Conservation (phyloP, 2,329 filamentous ascomycete species). For the Penicillium sp. region DNA sequence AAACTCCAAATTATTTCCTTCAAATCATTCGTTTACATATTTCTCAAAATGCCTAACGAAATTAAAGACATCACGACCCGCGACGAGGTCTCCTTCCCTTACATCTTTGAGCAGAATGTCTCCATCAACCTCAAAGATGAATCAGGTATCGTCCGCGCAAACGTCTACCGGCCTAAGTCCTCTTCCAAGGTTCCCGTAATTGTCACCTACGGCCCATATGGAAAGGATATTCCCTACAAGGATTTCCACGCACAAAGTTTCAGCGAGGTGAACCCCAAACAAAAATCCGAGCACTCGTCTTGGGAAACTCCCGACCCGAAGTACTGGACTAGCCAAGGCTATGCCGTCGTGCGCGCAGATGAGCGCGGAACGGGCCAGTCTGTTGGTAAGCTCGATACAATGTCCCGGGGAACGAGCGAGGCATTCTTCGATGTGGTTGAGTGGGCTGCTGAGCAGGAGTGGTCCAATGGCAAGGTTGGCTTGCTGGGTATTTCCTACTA, state of each 20-base stretch:
- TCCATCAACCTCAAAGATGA: slow-evolving; percentile 44
- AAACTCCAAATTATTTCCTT: background rate
- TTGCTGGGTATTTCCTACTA: slow-evolving; percentile 55
- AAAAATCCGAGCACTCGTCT: slow-evolving; percentile 55
- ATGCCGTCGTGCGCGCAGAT: slow-evolving; percentile 57
- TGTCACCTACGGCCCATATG: slow-evolving; percentile 72
- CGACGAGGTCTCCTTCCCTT: slow-evolving; percentile 39
- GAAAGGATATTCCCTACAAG: slow-evolving; percentile 61
- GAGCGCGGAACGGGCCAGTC: slow-evolving; percentile 55
- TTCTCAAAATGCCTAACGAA: slow-evolving; percentile 26
- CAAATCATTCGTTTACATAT: background rate
- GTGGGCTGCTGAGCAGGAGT: slow-evolving; percentile 53
- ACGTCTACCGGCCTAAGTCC: slow-evolving; percentile 52
- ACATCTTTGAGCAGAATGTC: slow-evolving; percentile 54
- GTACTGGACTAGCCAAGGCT: slow-evolving; percentile 58
- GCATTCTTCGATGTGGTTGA: slow-evolving; percentile 55
- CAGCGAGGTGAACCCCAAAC: slow-evolving; percentile 55
- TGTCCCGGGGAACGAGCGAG: slow-evolving; percentile 54
- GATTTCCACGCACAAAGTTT: slow-evolving; percentile 54
- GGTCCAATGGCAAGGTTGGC: slow-evolving; percentile 54
- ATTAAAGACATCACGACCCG: slow-evolving; percentile 33
- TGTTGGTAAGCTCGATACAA: slow-evolving; percentile 54
- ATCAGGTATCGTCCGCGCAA: slow-evolving; percentile 48
- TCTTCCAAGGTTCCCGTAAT: slow-evolving; percentile 55
- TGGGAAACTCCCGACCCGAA: slow-evolving; percentile 62